phyloP scores from a whole-genome alignment of 805 yeast species.

The Millerozyma acaciae region DNA sequence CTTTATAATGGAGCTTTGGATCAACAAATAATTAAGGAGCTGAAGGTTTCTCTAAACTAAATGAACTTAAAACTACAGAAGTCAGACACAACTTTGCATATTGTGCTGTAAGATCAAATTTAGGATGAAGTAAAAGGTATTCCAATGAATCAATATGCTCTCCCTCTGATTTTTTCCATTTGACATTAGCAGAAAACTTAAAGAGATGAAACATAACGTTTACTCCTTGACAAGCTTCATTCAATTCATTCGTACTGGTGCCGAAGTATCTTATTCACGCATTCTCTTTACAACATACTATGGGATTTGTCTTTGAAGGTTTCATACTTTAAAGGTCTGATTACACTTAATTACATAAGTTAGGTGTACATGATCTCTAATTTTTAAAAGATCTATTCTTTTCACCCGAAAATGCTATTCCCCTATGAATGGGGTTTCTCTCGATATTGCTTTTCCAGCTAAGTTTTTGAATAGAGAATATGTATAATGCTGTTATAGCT shows the following conservation, averaged over 20 bases:
- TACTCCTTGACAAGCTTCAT: background rate
- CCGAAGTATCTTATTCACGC: background rate
- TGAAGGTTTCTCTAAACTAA: background rate
- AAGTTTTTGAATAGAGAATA: background rate
- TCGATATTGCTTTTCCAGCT: background rate
- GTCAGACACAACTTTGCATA: background rate
- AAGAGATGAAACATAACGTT: background rate
- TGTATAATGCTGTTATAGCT: constrained; percentile 1
- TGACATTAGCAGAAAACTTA: background rate
- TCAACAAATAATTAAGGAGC: background rate
- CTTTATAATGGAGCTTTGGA: background rate
- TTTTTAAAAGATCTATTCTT: background rate
- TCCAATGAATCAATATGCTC: background rate
- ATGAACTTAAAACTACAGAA: background rate
- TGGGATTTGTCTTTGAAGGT: background rate
- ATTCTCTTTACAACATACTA: background rate
- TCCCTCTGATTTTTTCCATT: constrained; percentile 1
- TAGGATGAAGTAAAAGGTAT: background rate
- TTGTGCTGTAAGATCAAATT: background rate
- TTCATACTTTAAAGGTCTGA: background rate
- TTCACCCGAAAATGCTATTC: background rate
- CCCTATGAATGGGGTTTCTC: background rate
- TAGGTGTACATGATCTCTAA: background rate
- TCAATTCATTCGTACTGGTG: background rate
- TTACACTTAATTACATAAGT: background rate